Evolutionary conservation across 2,329 filamentous ascomycete genomes (phyloP).

Genomic region (Metarhizium anisopliae): DNA sequence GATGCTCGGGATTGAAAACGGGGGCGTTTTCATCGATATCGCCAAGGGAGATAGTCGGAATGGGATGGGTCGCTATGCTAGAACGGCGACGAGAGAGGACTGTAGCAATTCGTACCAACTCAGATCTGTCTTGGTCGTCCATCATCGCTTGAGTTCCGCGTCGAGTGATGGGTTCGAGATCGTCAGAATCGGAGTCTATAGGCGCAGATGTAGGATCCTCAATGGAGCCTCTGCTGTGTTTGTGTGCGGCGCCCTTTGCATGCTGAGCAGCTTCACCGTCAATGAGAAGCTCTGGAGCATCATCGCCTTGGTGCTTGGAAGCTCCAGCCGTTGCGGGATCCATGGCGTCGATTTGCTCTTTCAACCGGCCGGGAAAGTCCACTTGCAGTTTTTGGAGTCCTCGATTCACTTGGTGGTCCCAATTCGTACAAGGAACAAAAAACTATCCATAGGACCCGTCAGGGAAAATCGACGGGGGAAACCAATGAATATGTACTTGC

Average conservation of each 20-base stretch:
- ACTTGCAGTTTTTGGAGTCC: neutral
- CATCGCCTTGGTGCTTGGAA: neutral
- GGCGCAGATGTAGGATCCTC: neutral
- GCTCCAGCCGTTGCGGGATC: neutral
- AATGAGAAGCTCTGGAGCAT: neutral
- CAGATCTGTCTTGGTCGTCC: conserved; percentile 23
- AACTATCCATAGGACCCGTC: neutral
- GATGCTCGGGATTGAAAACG: conserved; percentile 26
- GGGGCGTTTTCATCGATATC: conserved; percentile 20
- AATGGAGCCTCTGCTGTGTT: neutral
- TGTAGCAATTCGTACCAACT: conserved; percentile 31
- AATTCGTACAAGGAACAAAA: neutral
- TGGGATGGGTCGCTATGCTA: conserved; percentile 10
- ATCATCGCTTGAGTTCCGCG: conserved; percentile 13
- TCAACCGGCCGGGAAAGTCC: neutral
- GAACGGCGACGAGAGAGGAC: conserved; percentile 27
- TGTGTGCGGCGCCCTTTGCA: neutral
- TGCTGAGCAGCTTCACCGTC: neutral
- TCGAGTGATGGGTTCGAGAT: conserved; percentile 5
- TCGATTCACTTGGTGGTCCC: neutral
- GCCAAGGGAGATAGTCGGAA: conserved; percentile 10
- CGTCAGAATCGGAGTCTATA: neutral
- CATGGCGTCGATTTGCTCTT: neutral
- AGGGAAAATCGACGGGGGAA: neutral
- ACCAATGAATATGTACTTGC: neutral